Base-by-base conservation (phyloP, 1,284 basidiomycete species). In the Ustilago lituana region DNA sequence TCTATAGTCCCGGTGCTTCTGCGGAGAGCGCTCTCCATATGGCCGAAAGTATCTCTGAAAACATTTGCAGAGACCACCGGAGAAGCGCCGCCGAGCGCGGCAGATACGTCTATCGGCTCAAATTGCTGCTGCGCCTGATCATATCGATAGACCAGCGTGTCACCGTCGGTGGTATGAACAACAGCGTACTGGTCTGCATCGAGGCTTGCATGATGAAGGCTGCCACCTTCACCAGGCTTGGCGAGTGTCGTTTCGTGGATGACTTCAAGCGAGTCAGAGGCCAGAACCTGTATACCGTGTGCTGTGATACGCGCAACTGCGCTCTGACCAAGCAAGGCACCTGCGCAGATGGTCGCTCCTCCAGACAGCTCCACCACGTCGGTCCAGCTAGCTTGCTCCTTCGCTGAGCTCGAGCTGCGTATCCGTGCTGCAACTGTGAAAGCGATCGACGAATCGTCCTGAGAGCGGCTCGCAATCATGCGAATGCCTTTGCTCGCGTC, bases 171-270 rank as follows among this genome's bases (percentile, higher is more conserved):
- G 0, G 55, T 58, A 37, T 62, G 51, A 6, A 71, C 5, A 10
- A 65, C 33, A 1, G 55, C 63, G 39, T 55, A 66, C 44, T 66
- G 50, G 5, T 54, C 38, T 2, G 58, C 63, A 10, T 71, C 68
- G 15, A 71, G 38, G 17, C 41, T 59, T 4, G 58, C 63, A 17
- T 44, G 33, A 17, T 52, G 27, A n/a, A n/a, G n/a, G 24, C 63
- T 48, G 19, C 26, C 39, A 24, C 52, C 39, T 2, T 44, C 35
- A 23, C 33, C 50, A 1, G 37, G 23, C 3, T 32, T 32, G 8
- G 43, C 12, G 9, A 63, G 14, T 6, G 41, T 20, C 1, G 47
- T 54, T 23, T 69, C 60, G 49, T 37, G 38, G 8, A 63, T 3
- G 4, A 69, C 23, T 9, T 63, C 52, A 15, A 55, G 36, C 2